Base-by-base conservation (phyloP, 2,329 filamentous ascomycete genomes). In the Exserohilum rostratum region DNA sequence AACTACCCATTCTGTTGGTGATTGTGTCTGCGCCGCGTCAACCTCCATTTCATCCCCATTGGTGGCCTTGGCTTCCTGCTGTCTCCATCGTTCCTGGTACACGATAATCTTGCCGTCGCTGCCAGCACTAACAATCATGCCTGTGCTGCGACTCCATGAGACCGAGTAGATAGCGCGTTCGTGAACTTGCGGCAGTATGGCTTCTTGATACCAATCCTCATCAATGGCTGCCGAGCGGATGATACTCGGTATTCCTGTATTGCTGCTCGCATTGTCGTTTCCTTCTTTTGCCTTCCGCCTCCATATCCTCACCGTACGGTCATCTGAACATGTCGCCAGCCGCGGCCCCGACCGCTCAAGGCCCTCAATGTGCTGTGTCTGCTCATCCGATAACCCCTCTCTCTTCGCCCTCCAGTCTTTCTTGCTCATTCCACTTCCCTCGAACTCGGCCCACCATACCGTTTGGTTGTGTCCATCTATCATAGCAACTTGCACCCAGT, bases 401-500 rank as follows among this genome's bases (percentile, higher is more conserved):
- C 53, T 63, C 30, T 61, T 50, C 9, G 44, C 58, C 12, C 66
- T 60, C 33, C 70, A 73, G 17, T 70, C 67, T 17, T 58, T 62
- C 43, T 55, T 57, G 7, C 49, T 29, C 64, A 69, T 77, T 15
- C 78, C 77, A 13, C 71, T 67, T 1, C 76, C 76, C 65, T 88
- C 85, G 74, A 86, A 88, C 50, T 93, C 87, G 12, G 97, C 73
- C 62, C 87, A 90, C 95, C 95, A 99, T 10, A 98, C 93, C 2
- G 95, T 99, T 2, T 89, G 90, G 25, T 78, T 79, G 71, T 98
- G 93, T 0, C 90, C 92, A 64, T 89, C 85, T 22, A 98, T 80
- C 40, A 92, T 85, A 9, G 89, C 85, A 25, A 96, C 90, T 70
- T 93, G 96, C 10, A 89, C 89, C 95, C 95, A 99, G 73, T 98